phyloP scores from a whole-genome alignment of 2,329 filamentous ascomycete genomes.

The Dendryphion nanum region DNA sequence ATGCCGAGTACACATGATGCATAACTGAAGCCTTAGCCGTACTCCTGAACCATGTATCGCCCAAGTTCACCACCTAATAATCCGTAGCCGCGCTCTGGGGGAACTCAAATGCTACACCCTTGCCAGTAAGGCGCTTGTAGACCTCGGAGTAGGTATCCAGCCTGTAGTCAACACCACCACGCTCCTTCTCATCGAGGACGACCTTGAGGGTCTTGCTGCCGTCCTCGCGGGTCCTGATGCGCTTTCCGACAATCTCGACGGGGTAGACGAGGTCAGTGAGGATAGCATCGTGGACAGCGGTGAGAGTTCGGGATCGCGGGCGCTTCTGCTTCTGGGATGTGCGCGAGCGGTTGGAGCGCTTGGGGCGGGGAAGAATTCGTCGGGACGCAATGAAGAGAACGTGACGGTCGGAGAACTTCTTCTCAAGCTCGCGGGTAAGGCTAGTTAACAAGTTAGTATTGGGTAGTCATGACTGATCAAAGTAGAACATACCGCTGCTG shows the following conservation, averaged over 20 bases:
- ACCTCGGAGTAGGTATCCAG: conserved; percentile 99
- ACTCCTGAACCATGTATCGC: conserved; percentile 36
- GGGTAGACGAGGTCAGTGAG: conserved; percentile 98
- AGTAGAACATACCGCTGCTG: conserved; percentile 88
- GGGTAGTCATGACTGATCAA: conserved; percentile 4
- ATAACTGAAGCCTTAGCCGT: conserved; percentile 30
- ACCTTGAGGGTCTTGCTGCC: conserved; percentile 98
- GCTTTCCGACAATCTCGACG: conserved; percentile 99
- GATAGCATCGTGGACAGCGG: conserved; percentile 98
- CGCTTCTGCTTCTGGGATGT: conserved; percentile 98
- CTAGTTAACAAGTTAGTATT: conserved; percentile 48
- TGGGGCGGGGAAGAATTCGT: conserved; percentile 97
- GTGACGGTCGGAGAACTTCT: conserved; percentile 99
- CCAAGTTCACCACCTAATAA: conserved; percentile 63
- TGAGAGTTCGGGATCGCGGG: conserved; percentile 94
- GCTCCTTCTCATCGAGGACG: conserved; percentile 99
- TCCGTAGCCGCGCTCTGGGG: conserved; percentile 77
- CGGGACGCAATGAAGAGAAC: conserved; percentile 98
- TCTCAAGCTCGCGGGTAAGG: conserved; percentile 99
- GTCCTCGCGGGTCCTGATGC: conserved; percentile 97
- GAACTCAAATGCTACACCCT: conserved; percentile 98
- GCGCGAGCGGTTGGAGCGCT: conserved; percentile 95
- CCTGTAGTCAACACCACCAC: conserved; percentile 97
- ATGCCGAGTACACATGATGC: conserved; percentile 40
- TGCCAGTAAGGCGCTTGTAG: conserved; percentile 96